Evolutionary conservation across 2,329 filamentous ascomycete species (phyloP).

Genomic region (Ramularia collo-cygni): DNA sequence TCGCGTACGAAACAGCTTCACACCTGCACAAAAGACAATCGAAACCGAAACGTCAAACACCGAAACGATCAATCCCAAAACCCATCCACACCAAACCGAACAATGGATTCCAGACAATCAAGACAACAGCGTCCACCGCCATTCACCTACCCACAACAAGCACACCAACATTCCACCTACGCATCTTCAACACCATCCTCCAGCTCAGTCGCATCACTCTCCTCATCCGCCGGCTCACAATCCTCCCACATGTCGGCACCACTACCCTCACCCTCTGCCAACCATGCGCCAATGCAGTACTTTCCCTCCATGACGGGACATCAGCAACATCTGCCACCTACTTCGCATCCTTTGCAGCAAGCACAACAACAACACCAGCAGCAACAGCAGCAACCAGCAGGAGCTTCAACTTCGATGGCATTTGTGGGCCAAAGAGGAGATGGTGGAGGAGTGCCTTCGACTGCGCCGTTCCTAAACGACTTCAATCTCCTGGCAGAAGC

Average conservation of each 20-base stretch:
- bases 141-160: too few relatives aligned
- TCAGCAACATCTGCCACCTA: too few relatives aligned
- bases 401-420: conserved; percentile 3
- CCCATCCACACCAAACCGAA: too few relatives aligned
- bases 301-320: conserved; percentile 23
- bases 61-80: too few relatives aligned
- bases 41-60: neutral
- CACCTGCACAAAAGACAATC: too few relatives aligned
- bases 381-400: conserved; percentile 22
- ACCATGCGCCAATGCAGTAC: conserved; percentile 14
- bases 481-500: conserved; percentile 86
- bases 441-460: conserved; percentile 34
- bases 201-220: conserved; percentile 29
- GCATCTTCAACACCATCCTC: conserved; percentile 28
- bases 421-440: conserved; percentile 28
- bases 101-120: too few relatives aligned
- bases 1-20: too few relatives aligned
- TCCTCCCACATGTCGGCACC: conserved; percentile 31
- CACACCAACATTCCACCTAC: conserved; percentile 28
- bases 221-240: conserved; percentile 27
- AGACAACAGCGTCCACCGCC: too few relatives aligned
- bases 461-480: conserved; percentile 64
- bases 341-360: conserved; percentile 23
- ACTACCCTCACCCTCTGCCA: conserved; percentile 27
- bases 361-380: conserved; percentile 28